Evolutionary conservation across 306 rosid genomes (phyloP), one percentile per base, ranked within the genome.

Genomic region (Carpinus viminea): DNA sequence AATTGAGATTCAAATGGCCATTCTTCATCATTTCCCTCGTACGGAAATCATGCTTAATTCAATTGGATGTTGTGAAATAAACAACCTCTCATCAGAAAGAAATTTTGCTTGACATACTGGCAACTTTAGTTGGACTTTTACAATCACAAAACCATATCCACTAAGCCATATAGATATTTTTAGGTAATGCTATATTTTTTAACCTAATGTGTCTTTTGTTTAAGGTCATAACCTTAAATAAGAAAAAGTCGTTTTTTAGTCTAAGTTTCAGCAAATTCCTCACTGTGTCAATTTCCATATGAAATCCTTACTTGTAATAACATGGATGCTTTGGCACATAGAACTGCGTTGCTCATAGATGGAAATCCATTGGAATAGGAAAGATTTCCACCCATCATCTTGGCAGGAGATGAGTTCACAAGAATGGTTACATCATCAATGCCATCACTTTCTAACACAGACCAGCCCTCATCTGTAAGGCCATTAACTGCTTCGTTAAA

Each of bases 241-340:
- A 64, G 43, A 57, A 60, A 28, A 50, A 54, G 20, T 52, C 12
- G 8, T 8, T 18, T 20, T 51, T 20, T 5, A 47, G 69, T 64
- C 8, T 17, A 26, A 61, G 12, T 24, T 47, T 45, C 50, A 43
- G 24, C 18, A 26, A 4, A 38, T 21, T 70, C 31, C 24, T 73
- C 4, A 1, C 50, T 16, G 11, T 75, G 1, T 15, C 72, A 8
- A 3, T 50, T 24, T 73, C 38, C 20, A 8, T 18, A 74, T 60
- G 10, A 8, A 51, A 76, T 64, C 65, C 70, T 80, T 83, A 95
- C 99, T 89, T 95, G 99, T 79, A 95, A 82, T 81, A 95, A 75
- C 99, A 95, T 93, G 69, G 99, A 95, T 34, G 99, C 98, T 84
- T 95, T 95, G 76, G 98, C 99, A 79, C 99, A 95, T 73, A 95